phyloP scores from a whole-genome alignment of 441 rosid genomes.

The Mallotus repandus region DNA sequence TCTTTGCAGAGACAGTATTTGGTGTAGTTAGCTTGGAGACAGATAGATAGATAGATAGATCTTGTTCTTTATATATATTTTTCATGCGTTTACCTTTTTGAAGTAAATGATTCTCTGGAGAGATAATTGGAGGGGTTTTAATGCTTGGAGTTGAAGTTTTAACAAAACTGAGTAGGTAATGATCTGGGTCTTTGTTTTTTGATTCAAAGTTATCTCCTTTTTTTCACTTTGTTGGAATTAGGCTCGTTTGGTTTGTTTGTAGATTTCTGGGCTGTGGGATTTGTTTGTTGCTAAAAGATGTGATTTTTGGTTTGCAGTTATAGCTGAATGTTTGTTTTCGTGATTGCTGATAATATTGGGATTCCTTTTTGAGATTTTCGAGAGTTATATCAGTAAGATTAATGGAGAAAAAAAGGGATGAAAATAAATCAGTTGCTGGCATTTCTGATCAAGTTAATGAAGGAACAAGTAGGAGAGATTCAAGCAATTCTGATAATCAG shows the following conservation, averaged over 20 bases:
- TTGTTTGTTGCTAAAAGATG: conserved; percentile 1
- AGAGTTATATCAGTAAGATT: conserved; percentile 17
- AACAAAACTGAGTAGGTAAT: conserved; percentile 26
- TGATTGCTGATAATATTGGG: conserved; percentile 12
- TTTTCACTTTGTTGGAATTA: conserved; percentile 4
- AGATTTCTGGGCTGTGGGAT: conserved; percentile 6
- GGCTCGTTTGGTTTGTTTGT: conserved; percentile 4
- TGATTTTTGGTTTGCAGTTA: not conserved
- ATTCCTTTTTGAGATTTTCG: conserved; percentile 24
- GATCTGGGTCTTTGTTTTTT: conserved; percentile 37
- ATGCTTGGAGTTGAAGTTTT: conserved; percentile 32
- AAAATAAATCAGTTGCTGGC: conserved; percentile 13
- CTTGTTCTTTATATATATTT: not conserved
- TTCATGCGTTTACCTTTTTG: too few species aligned
- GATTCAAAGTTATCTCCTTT: conserved; percentile 2
- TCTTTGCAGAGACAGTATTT: not conserved
- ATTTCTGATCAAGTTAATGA: conserved; percentile 26
- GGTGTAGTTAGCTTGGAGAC: conserved; percentile 4
- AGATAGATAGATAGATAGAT: not conserved
- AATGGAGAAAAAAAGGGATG: conserved; percentile 32
- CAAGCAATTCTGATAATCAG: conserved; percentile 21
- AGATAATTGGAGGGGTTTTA: conserved; percentile 16
- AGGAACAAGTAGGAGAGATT: conserved; percentile 24
- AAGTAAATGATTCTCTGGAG: conserved; percentile 14
- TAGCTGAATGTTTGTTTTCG: not conserved